Conservation (phyloP, 2,329 filamentous ascomycete genomes). For the Paecilomyces dactylethromorphus region DNA sequence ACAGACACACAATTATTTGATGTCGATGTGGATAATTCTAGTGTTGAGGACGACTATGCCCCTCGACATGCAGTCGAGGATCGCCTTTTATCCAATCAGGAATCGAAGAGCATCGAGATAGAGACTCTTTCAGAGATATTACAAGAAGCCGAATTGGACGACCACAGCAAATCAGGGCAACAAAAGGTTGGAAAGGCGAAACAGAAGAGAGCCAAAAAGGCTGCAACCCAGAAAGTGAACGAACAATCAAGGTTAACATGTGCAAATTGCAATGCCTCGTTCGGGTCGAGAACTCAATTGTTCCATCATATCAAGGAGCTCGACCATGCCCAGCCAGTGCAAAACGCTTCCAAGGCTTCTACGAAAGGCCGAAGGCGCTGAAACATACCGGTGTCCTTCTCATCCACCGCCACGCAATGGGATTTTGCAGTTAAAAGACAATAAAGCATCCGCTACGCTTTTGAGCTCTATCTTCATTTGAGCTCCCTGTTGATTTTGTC, state of each 20-base stretch:
- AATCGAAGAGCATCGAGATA: constrained; percentile 7
- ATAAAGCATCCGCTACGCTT: too few species aligned
- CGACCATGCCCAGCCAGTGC: constrained; percentile 54
- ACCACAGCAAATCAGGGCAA: constrained; percentile 11
- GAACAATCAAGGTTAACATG: constrained; percentile 55
- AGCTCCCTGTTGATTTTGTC: too few species aligned
- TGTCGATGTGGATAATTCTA: not conserved
- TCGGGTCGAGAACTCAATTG: constrained; percentile 66
- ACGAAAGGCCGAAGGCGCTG: not conserved
- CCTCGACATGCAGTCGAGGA: constrained; percentile 34
- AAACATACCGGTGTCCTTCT: not conserved
- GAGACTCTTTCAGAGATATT: constrained; percentile 12
- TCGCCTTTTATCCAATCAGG: constrained; percentile 15
- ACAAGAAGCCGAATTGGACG: constrained; percentile 9
- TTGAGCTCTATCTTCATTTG: too few species aligned
- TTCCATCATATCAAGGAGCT: constrained; percentile 66
- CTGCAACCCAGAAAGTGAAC: constrained; percentile 25
- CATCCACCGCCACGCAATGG: too few species aligned
- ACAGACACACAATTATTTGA: not conserved
- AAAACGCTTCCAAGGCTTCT: not conserved
- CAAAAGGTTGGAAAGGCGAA: constrained; percentile 47
- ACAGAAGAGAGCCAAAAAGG: constrained; percentile 46
- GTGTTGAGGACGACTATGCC: constrained; percentile 36
- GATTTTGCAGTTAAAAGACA: too few species aligned
- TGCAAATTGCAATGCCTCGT: constrained; percentile 68